Conservation (phyloP, 768 basidiomycete species). For the Kwoniella dejecticola region DNA sequence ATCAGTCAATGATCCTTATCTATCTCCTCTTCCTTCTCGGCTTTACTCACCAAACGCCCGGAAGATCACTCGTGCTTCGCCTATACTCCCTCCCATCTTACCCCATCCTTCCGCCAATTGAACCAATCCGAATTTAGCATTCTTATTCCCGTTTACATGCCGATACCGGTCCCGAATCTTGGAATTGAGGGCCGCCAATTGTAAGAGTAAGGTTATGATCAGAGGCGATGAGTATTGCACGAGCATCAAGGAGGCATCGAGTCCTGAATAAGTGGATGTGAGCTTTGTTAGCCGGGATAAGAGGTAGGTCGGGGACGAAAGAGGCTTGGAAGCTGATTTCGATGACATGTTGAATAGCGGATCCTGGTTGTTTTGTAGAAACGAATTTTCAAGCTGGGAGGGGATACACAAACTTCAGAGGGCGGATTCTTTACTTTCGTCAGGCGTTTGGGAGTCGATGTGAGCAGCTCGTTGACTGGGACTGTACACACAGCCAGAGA, state of each 20-base stretch:
- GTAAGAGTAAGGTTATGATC: constrained; percentile 45
- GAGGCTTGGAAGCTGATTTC: background rate
- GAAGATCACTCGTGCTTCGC: constrained; percentile 53
- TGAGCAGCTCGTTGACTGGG: no score
- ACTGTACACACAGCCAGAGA: no score
- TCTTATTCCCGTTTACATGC: background rate
- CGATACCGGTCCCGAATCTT: constrained; percentile 10
- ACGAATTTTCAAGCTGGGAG: background rate
- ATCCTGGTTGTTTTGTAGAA: background rate
- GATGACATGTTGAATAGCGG: background rate
- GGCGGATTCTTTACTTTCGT: no score
- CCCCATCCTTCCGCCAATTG: constrained; percentile 37
- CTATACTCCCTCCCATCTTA: constrained; percentile 39
- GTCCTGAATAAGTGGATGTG: constrained; percentile 45
- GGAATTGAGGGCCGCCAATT: constrained; percentile 33
- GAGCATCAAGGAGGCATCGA: constrained; percentile 53
- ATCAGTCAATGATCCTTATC: no score
- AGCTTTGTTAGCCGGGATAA: constrained; percentile 33
- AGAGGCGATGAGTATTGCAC: constrained; percentile 50
- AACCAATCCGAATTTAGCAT: constrained; percentile 25
- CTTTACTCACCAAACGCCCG: constrained; percentile 44
- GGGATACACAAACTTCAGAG: no score
- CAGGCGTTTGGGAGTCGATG: no score
- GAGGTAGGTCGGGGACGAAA: constrained; percentile 3
- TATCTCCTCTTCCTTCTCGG: background rate